phyloP scores from a whole-genome alignment of 2,329 filamentous ascomycete species.

The Fusarium tupiense region DNA sequence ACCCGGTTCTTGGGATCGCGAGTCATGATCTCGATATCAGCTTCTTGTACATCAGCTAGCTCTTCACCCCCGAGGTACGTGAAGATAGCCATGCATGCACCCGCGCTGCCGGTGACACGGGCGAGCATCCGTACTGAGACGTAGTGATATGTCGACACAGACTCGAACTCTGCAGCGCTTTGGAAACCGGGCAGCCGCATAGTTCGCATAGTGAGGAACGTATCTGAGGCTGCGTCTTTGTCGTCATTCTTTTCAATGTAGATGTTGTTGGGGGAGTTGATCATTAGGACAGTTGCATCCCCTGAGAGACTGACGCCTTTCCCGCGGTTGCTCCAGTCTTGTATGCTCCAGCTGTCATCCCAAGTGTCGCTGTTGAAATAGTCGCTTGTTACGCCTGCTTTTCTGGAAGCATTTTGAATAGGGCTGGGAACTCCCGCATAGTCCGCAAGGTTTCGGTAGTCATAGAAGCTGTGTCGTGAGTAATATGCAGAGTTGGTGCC shows the following conservation, averaged over 20 bases:
- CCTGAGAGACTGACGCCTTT: conserved; percentile 41
- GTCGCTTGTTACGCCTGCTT: conserved; percentile 47
- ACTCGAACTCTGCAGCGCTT: conserved; percentile 59
- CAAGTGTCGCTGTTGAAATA: conserved; percentile 52
- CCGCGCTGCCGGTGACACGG: conserved; percentile 57
- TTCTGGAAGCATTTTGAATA: conserved; percentile 43
- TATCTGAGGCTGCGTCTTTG: conserved; percentile 45
- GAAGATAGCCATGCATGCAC: conserved; percentile 64
- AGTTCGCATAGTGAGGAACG: conserved; percentile 60
- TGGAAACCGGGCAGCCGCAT: conserved; percentile 56
- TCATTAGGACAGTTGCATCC: conserved; percentile 49
- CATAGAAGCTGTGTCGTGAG: conserved; percentile 58
- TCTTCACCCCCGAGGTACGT: conserved; percentile 56
- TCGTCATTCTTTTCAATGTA: conserved; percentile 58
- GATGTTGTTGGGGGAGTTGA: conserved; percentile 56
- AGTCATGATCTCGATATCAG: conserved; percentile 64
- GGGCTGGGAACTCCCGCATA: conserved; percentile 51
- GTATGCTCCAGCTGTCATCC: conserved; percentile 51
- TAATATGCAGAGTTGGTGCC: conserved; percentile 56
- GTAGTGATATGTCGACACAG: conserved; percentile 44
- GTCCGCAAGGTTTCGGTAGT: conserved; percentile 56
- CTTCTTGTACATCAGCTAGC: conserved; percentile 57
- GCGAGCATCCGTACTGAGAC: conserved; percentile 60
- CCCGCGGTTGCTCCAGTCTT: conserved; percentile 54
- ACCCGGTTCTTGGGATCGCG: conserved; percentile 54